Conservation (phyloP, 2,329 filamentous ascomycete genomes). For the Microsporum audouinii region DNA sequence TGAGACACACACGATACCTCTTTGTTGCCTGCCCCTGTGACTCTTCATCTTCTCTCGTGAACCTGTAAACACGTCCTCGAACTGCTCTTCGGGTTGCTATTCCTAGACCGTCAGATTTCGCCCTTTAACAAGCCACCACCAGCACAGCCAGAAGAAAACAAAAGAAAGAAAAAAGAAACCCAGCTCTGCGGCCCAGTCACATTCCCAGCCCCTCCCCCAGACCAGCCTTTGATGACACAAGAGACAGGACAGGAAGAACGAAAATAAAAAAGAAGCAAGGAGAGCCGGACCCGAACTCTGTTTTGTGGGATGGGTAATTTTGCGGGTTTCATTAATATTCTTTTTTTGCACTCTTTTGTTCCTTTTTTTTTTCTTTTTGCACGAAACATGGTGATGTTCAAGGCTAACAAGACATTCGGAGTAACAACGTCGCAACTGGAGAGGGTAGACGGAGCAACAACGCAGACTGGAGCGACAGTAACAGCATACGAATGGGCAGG, state of each 20-base stretch:
- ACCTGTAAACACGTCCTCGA: background rate
- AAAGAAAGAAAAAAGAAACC: background rate
- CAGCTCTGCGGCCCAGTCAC: background rate
- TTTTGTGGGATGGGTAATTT: conserved; percentile 4
- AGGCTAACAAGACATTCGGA: background rate
- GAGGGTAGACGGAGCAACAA: background rate
- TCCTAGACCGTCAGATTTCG: background rate
- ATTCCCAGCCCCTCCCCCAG: background rate
- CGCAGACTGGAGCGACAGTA: background rate
- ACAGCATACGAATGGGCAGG: no score
- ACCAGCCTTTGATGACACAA: background rate
- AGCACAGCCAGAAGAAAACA: background rate
- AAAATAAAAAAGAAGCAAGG: background rate
- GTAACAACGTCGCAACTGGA: background rate
- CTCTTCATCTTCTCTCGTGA: background rate
- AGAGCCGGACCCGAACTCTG: background rate
- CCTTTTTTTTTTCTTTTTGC: background rate
- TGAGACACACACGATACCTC: background rate
- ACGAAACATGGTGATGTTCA: background rate
- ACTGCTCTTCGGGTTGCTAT: background rate
- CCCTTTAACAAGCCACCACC: background rate
- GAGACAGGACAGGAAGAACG: background rate
- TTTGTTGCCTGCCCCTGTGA: background rate
- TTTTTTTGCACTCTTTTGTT: background rate
- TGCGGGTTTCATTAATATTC: conserved; percentile 1